These are phyloP conservation scores for Paramecium tetraurelia DNA, from an alignment of 73 alveolate species.

Conservation along the genomic window DNA sequence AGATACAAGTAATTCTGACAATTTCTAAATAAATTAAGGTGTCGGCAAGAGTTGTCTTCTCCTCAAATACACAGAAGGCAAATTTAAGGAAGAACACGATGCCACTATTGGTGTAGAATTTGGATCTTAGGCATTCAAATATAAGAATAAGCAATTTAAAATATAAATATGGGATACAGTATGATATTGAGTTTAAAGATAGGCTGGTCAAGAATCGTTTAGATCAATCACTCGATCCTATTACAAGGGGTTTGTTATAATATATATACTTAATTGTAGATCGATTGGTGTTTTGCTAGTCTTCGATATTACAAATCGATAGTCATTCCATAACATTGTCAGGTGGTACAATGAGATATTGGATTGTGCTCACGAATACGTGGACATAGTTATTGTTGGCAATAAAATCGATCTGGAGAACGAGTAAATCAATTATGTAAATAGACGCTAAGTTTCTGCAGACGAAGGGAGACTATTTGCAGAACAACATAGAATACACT, in stretches of 20 bases:
- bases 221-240: slow-evolving; percentile 58
- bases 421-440: neutral
- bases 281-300: slow-evolving; percentile 53
- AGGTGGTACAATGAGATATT: slow-evolving; percentile 65
- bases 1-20: slow-evolving; percentile 49
- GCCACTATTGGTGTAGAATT: slow-evolving; percentile 88
- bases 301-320: slow-evolving; percentile 66
- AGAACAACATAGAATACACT: neutral
- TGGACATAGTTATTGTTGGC: slow-evolving; percentile 66
- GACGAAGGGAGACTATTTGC: slow-evolving; percentile 10
- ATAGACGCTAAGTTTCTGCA: slow-evolving; percentile 31
- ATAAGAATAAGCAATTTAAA: slow-evolving; percentile 69
- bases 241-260: slow-evolving; percentile 29
- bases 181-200: neutral
- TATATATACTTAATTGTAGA: neutral
- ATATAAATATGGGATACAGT: slow-evolving; percentile 90
- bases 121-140: slow-evolving; percentile 71
- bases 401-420: slow-evolving; percentile 62
- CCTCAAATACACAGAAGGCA: slow-evolving; percentile 75
- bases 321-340: slow-evolving; percentile 59
- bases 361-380: slow-evolving; percentile 60
- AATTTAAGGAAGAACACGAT: slow-evolving; percentile 75
- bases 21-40: slow-evolving; percentile 51
- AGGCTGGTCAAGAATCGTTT: slow-evolving; percentile 64
- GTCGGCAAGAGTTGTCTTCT: slow-evolving; percentile 85